Evolutionary conservation across 148 eudicot genomes (phyloP), one percentile per base, ranked within the genome.

Genomic region (Rhododendron henanense): DNA sequence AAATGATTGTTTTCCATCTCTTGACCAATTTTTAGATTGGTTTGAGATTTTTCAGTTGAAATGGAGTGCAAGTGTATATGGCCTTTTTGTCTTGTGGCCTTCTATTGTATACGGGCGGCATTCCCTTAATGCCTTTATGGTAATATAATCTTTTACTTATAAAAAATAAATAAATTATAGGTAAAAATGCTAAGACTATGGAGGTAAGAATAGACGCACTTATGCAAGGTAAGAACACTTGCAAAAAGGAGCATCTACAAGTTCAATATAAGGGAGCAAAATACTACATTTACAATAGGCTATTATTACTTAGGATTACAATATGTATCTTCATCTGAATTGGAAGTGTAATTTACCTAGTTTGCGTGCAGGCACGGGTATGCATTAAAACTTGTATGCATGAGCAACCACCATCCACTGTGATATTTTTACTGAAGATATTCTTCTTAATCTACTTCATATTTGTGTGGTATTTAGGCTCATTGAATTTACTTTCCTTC

Each of bases 401-500:
- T 50, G 33, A 73, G 25, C n/a, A 83, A 47, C 55, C 44, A 47
- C 25, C 59, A 67, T 47, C 78, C 55, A 47, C 33, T 44, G 10
- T 50, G 31, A 73, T 51, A 28, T 48, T 50, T 23, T 33, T 5
- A 74, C 4, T 8, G 14, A 21, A 41, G 21, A 47, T 41, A 5
- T 10, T 13, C n/a, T 81, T 13, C 5, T 13, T 45, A 50, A 4
- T 37, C 41, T 81, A 78, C 74, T 74, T 86, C 5, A 6, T 10
- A 51, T 50, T 13, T 61, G 31, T 25, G 81, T 33, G 67, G 55
- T 55, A 55, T 13, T 55, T 55, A 23, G 71, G 71, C 28, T 65
- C 31, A 65, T 65, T 2, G 71, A 16, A 41, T 74, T 75, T 39
- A 11, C 76, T 41, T 89, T 88, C 67, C 65, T 87, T 82, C 45